These are phyloP conservation scores for Cryptosporidium bovis DNA, from an alignment of 169 alveolate species.

Conservation along the genomic window DNA sequence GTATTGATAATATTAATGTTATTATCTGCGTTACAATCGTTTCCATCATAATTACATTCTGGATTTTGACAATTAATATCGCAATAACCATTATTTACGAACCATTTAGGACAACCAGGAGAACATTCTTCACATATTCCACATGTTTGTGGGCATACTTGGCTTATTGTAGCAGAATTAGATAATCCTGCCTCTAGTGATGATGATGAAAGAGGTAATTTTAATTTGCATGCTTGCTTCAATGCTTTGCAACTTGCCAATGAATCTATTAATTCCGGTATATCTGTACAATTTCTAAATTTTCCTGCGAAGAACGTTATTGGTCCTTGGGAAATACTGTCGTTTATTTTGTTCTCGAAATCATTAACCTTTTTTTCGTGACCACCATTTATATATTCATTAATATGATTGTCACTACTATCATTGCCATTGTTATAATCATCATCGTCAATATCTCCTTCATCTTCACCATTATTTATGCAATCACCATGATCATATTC, in stretches of 20 bases:
- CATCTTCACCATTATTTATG: slow-evolving; percentile 51
- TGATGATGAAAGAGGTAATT: slow-evolving; percentile 46
- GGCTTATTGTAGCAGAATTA: slow-evolving; percentile 76
- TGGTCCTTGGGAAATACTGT: slow-evolving; percentile 25
- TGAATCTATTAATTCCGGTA: slow-evolving; percentile 57
- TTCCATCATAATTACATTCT: slow-evolving; percentile 79
- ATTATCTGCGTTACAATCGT: slow-evolving; percentile 75
- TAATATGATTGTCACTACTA: background rate
- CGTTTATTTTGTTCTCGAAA: background rate
- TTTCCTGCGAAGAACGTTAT: slow-evolving; percentile 61
- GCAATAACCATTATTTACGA: slow-evolving; percentile 76
- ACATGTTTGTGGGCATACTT: slow-evolving; percentile 80
- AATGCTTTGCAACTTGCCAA: slow-evolving; percentile 50
- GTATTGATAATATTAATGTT: background rate
- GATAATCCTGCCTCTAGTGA: slow-evolving; percentile 73
- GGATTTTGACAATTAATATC: slow-evolving; percentile 79
- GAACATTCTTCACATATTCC: slow-evolving; percentile 80
- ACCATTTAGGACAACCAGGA: slow-evolving; percentile 80
- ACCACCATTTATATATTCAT: background rate
- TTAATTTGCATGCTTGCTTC: slow-evolving; percentile 39
- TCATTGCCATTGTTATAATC: background rate
- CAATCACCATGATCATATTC: slow-evolving; percentile 81
- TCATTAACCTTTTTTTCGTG: background rate
- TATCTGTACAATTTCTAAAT: slow-evolving; percentile 54
- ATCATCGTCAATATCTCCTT: background rate